These are phyloP conservation scores for Xerocomus subilludens DNA, from an alignment of 1,284 basidiomycete genomes.

Conservation along the genomic window DNA sequence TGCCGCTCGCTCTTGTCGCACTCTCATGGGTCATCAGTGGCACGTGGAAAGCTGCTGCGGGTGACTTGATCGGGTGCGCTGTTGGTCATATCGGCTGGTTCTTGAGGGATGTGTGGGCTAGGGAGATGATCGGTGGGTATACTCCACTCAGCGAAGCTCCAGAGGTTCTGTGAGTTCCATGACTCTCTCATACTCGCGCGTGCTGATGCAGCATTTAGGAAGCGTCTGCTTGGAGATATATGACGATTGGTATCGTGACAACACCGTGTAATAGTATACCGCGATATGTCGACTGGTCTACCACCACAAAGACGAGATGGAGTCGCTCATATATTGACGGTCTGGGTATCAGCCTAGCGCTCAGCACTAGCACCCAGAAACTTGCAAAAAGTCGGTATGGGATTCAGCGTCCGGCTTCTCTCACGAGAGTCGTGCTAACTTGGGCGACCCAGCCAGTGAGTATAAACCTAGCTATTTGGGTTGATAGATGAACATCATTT, in stretches of 20 bases:
- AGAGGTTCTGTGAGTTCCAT: constrained; percentile 74
- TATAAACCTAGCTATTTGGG: too few species aligned
- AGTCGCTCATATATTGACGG: too few species aligned
- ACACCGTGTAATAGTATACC: constrained; percentile 27
- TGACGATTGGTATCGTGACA: constrained; percentile 38
- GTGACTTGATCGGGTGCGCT: constrained; percentile 87
- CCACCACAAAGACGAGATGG: background rate
- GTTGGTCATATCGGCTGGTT: constrained; percentile 96
- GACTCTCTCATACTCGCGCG: background rate
- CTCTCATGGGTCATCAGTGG: constrained; percentile 93
- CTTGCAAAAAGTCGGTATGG: too few species aligned
- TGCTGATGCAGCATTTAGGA: constrained; percentile 56
- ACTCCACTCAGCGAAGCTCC: constrained; percentile 84
- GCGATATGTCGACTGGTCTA: constrained; percentile 11
- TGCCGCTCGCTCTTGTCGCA: constrained; percentile 89
- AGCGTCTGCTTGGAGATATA: constrained; percentile 72
- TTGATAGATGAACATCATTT: too few species aligned
- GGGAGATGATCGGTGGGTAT: constrained; percentile 87
- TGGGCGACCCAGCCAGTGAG: too few species aligned
- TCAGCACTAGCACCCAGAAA: too few species aligned
- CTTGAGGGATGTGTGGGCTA: constrained; percentile 92
- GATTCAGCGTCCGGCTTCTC: too few species aligned
- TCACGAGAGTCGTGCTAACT: too few species aligned
- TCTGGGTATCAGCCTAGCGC: too few species aligned
- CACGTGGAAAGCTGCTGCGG: constrained; percentile 85